Conservation (phyloP, 2,329 filamentous ascomycete genomes). For the Hypoxylon sp. region DNA sequence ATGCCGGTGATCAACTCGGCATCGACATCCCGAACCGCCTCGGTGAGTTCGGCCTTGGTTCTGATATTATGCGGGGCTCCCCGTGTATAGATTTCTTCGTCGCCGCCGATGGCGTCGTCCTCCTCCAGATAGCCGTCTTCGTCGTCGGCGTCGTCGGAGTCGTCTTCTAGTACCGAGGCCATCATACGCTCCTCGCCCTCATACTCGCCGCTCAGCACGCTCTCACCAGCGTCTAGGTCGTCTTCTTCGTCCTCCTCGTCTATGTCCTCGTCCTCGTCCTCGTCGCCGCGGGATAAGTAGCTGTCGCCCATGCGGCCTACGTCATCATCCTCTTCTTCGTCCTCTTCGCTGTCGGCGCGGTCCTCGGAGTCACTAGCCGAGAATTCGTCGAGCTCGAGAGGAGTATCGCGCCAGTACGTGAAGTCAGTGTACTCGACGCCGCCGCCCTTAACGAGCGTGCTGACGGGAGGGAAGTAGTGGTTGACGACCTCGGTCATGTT, state of each 20-base stretch:
- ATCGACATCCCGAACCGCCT: conserved; percentile 54
- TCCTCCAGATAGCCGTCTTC: conserved; percentile 42
- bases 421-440: conserved; percentile 98
- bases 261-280: conserved; percentile 43
- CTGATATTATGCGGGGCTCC: conserved; percentile 23
- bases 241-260: conserved; percentile 43
- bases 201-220: conserved; percentile 51
- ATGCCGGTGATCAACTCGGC: conserved; percentile 69
- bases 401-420: conserved; percentile 90
- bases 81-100: conserved; percentile 48
- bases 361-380: conserved; percentile 73
- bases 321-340: conserved; percentile 54
- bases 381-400: conserved; percentile 87
- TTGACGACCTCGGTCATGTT: conserved; percentile 97
- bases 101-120: conserved; percentile 30
- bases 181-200: conserved; percentile 54
- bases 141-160: conserved; percentile 49
- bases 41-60: conserved; percentile 24
- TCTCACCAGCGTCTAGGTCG: conserved; percentile 50
- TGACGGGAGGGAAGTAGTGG: conserved; percentile 95
- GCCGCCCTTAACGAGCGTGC: conserved; percentile 83
- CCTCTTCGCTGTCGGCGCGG: conserved; percentile 45
- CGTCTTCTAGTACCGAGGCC: conserved; percentile 51
- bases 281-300: conserved; percentile 51
- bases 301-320: conserved; percentile 56